phyloP scores from a whole-genome alignment of 1,284 basidiomycete species.

The Laetiporus sulphureus region DNA sequence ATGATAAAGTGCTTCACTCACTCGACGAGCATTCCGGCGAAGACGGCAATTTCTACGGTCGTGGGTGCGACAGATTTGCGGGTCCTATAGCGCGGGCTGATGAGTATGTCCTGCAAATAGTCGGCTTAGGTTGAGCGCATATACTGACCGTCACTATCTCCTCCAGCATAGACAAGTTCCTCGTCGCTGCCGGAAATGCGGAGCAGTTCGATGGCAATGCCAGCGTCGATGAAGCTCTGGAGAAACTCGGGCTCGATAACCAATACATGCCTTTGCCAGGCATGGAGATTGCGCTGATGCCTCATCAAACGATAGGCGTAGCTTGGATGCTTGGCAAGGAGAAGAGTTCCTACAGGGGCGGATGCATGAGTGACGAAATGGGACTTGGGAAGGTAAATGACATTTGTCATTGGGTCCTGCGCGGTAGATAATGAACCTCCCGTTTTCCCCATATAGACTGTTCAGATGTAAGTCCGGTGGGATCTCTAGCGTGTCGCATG shows the following conservation, averaged over 20 bases:
- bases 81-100: conserved; percentile 40
- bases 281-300: conserved; percentile 53
- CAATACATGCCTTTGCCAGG: conserved; percentile 42
- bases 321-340: conserved; percentile 62
- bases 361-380: conserved; percentile 75
- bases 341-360: conserved; percentile 41
- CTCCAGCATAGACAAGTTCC: conserved; percentile 41
- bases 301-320: conserved; percentile 72
- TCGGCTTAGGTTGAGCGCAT: background rate
- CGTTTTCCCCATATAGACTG: conserved; percentile 44
- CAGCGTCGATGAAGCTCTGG: conserved; percentile 42
- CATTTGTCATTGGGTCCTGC: too few relatives aligned
- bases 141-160: background rate
- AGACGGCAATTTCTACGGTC: conserved; percentile 39
- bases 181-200: conserved; percentile 47
- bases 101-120: conserved; percentile 33
- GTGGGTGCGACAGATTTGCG: conserved; percentile 36
- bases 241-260: conserved; percentile 34
- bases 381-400: conserved; percentile 54
- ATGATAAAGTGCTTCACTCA: conserved; percentile 34
- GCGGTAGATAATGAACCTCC: too few relatives aligned
- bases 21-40: conserved; percentile 28
- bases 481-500: too few relatives aligned
- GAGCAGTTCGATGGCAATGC: conserved; percentile 50
- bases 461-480: conserved; percentile 41